Evolutionary conservation across 768 basidiomycete genomes (phyloP).

Genomic region (Boletus reticuloceps): DNA sequence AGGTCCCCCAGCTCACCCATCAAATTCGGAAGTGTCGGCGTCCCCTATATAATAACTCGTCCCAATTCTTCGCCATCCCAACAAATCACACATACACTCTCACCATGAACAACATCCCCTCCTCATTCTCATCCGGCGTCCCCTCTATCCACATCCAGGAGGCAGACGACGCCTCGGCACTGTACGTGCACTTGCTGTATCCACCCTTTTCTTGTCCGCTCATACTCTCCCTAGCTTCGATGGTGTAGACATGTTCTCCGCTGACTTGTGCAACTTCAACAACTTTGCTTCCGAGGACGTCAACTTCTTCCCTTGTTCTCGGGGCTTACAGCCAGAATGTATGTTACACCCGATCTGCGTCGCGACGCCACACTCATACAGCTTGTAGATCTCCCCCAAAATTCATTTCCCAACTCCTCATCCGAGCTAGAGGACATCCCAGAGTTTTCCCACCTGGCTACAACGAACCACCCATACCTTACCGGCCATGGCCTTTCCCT

Average conservation of each 20-base stretch:
- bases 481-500: constrained; percentile 2
- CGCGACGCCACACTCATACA: constrained; percentile 17
- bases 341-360: background rate
- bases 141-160: constrained; percentile 18
- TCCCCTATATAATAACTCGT: constrained; percentile 25
- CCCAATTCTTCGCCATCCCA: background rate
- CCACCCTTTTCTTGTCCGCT: constrained; percentile 1
- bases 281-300: background rate
- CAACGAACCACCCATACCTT: constrained; percentile 4
- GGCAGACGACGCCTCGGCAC: constrained; percentile 8
- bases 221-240: constrained; percentile 12
- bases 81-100: constrained; percentile 5
- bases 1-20: background rate
- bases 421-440: constrained; percentile 18
- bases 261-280: background rate
- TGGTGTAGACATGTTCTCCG: background rate
- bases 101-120: constrained; percentile 12
- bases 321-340: constrained; percentile 3
- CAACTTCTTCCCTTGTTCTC: background rate
- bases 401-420: background rate
- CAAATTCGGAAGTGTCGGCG: constrained; percentile 6
- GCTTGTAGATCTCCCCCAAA: background rate
- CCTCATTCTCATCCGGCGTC: background rate
- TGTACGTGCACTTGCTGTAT: constrained; percentile 15
- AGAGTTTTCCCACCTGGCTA: constrained; percentile 15